Percentiles rank a stretch among this genome's conserved stretches.
Evolutionary conservation across 352 stramenopile species (phyloP).

Genomic region (Pythium biforme): DNA sequence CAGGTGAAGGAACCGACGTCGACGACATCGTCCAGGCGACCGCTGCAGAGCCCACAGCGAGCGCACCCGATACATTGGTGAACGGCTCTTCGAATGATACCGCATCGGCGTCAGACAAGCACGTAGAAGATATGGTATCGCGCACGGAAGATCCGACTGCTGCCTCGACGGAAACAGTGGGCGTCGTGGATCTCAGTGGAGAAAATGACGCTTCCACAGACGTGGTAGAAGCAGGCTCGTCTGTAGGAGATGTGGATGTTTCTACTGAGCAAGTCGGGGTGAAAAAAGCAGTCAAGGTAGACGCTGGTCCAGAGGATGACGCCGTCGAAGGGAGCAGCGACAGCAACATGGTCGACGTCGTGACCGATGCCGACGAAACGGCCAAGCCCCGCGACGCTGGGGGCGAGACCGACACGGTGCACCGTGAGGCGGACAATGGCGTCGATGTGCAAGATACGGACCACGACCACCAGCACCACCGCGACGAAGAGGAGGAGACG

Average conservation of each 20-base stretch:
- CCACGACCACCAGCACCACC: constrained; percentile 2
- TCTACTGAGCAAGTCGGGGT: too few species aligned
- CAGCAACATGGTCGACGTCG: background rate
- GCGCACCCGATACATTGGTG: background rate
- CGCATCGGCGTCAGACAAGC: background rate
- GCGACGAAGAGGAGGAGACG: background rate
- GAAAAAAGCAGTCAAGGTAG: background rate
- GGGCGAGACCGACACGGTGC: too few species aligned
- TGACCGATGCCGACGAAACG: too few species aligned
- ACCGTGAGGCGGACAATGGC: background rate
- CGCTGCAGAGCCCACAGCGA: background rate
- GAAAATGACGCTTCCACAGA: background rate
- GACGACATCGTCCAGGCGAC: background rate
- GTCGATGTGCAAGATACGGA: background rate
- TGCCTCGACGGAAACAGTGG: background rate
- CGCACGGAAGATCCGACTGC: background rate
- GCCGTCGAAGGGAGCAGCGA: background rate
- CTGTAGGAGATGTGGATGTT: background rate
- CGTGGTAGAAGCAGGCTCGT: background rate
- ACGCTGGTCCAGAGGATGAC: background rate
- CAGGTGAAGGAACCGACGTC: background rate
- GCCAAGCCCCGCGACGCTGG: too few species aligned
- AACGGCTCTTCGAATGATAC: background rate
- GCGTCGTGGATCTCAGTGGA: constrained; percentile 1
- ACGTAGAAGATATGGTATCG: background rate